These are phyloP conservation scores for Zoysia matrella DNA, from an alignment of 202 grass and related monocot genomes.

Conservation along the genomic window DNA sequence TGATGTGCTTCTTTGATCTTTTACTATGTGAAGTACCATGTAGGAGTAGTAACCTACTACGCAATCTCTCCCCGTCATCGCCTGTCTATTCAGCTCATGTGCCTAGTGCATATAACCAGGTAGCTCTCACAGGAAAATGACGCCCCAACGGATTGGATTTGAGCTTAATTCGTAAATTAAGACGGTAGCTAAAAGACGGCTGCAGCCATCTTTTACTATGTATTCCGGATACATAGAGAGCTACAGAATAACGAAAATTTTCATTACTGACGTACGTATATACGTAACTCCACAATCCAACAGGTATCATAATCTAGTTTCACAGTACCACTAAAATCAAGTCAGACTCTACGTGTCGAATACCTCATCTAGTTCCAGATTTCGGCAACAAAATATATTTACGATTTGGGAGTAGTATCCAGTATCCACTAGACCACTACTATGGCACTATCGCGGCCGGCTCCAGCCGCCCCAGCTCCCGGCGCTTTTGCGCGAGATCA, in stretches of 20 bases:
- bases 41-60: neutral
- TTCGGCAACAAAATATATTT: neutral
- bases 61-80: neutral
- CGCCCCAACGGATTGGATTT: neutral
- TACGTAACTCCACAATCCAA: too few relatives aligned
- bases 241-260: neutral
- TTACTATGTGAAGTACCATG: neutral
- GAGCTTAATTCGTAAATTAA: constrained; percentile 1
- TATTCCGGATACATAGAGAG: neutral
- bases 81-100: too few relatives aligned
- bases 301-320: neutral
- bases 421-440: neutral
- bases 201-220: constrained; percentile 9
- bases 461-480: neutral
- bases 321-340: too few relatives aligned
- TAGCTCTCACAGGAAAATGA: neutral
- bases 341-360: neutral
- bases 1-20: neutral
- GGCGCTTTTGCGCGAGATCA: neutral
- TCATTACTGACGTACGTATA: neutral
- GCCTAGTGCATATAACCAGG: constrained; percentile 32
- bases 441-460: neutral
- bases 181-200: constrained; percentile 11
- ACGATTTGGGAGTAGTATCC: neutral
- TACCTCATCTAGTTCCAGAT: neutral